Evolutionary conservation across 2,329 filamentous ascomycete genomes (phyloP), one percentile per base, ranked within the genome.

Genomic region (Colletotrichum echinochloae): DNA sequence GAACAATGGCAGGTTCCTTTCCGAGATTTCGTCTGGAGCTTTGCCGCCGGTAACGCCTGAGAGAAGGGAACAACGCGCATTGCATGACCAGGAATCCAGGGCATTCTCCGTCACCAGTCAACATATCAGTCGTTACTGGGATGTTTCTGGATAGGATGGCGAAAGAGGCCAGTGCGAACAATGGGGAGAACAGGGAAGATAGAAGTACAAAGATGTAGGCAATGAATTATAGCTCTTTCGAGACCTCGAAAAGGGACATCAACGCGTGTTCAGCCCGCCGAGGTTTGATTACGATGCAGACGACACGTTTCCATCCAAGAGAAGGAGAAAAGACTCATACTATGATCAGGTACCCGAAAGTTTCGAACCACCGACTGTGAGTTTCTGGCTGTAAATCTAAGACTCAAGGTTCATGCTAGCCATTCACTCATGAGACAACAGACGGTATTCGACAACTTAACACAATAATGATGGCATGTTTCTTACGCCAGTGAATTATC

Each of bases 311-410:
- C 20, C 18, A n/a, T n/a, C 60, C 60, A 9, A 5, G 23, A 39
- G 26, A 16, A 62, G 60, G 54, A 54, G 60, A 48, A 44, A 37
- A 52, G 33, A 33, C 8, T 26, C 4, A 9, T n/a, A n/a, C 26
- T n/a, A 33, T 9, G 12, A 9, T 44, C n/a, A 23, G 48, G 48
- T 18, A 14, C 12, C 20, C 60, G 54, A 62, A 62, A 62, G 60
- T 62, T 14, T 35, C 60, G 12, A 18, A 23, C 28, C 44, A 30
- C 1, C 37, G 48, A 48, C 35, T 54, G 44, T 51, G 20, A 49
- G 7, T 37, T 35, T 35, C 6, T 46, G 20, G n/a, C n/a, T 18
- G 59, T 39, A 46, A 46, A 20, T 33, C 39, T 28, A 46, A n/a
- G n/a, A n/a, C n/a, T n/a, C n/a, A n/a, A n/a, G 20, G 39, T n/a